Percentiles rank a stretch among this genome's conserved stretches.
These are phyloP conservation scores for Solanum etuberosum DNA, from an alignment of 257 asterid species.

Conservation along the genomic window DNA sequence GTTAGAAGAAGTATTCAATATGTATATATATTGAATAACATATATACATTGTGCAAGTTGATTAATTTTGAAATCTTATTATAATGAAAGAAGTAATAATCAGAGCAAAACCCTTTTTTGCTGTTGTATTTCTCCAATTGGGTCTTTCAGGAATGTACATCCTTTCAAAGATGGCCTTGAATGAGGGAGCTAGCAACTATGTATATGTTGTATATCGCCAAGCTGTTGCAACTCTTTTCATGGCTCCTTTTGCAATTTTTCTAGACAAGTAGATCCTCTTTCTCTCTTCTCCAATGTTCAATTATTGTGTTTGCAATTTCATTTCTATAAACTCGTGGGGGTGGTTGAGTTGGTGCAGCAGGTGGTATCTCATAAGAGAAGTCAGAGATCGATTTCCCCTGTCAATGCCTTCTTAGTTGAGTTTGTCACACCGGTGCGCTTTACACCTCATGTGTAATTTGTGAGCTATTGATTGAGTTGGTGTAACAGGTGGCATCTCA, in stretches of 20 bases:
- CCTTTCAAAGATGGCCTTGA: constrained; percentile 68
- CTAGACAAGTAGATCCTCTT: constrained; percentile 49
- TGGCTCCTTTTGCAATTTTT: constrained; percentile 71
- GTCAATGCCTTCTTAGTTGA: neutral
- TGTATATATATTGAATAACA: neutral
- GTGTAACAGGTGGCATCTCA: neutral
- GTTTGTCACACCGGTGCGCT: neutral
- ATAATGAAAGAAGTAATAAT: constrained; percentile 11
- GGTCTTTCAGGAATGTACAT: constrained; percentile 95
- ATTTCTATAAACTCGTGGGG: neutral
- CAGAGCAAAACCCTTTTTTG: constrained; percentile 65
- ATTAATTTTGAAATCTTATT: neutral
- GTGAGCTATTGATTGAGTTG: neutral
- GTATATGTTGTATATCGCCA: constrained; percentile 86
- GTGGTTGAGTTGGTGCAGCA: neutral
- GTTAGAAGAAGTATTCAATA: neutral
- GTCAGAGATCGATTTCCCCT: neutral
- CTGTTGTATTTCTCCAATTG: constrained; percentile 61
- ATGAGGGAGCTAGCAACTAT: constrained; percentile 85
- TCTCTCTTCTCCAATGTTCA: neutral
- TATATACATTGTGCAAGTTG: neutral
- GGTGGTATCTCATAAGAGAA: neutral
- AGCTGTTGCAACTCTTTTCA: constrained; percentile 59
- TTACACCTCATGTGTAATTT: neutral
- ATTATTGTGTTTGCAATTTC: neutral